Percentiles rank a stretch among this genome's conserved stretches.
phyloP scores from a whole-genome alignment of 495 filamentous ascomycete genomes.

The Pyronema omphalodes region DNA sequence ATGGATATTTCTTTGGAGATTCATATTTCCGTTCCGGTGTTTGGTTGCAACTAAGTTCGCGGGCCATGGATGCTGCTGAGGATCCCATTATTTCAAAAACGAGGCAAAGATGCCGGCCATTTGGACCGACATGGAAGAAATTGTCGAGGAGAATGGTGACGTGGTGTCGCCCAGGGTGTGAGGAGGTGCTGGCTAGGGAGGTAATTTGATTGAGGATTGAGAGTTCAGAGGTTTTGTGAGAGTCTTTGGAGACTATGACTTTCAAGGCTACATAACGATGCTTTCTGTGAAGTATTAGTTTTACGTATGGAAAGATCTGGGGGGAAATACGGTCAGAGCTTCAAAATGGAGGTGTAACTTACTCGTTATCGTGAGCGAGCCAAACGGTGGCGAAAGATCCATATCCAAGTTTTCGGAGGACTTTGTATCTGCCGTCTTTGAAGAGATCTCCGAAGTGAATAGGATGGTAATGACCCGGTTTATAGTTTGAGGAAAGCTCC shows the following conservation, averaged over 20 bases:
- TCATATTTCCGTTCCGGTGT: no score
- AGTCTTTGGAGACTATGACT: slow-evolving; percentile 22
- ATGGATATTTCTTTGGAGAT: slow-evolving; percentile 19
- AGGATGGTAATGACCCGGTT: slow-evolving; percentile 31
- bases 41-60: no score
- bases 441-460: slow-evolving; percentile 27
- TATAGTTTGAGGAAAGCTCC: slow-evolving; percentile 14
- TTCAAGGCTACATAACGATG: slow-evolving; percentile 27
- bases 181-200: not conserved
- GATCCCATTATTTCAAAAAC: slow-evolving; percentile 34
- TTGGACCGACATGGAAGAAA: slow-evolving; percentile 31
- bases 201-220: not conserved
- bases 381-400: slow-evolving; percentile 35
- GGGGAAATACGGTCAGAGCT: not conserved
- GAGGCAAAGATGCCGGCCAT: slow-evolving; percentile 33
- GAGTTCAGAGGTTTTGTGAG: not conserved
- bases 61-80: slow-evolving; percentile 21
- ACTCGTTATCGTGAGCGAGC: slow-evolving; percentile 15
- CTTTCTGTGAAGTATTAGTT: not conserved
- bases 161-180: slow-evolving; percentile 22
- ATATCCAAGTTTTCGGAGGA: slow-evolving; percentile 33
- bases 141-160: slow-evolving; percentile 27
- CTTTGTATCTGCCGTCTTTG: slow-evolving; percentile 27
- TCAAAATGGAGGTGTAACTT: not conserved
- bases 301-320: not conserved